These are phyloP conservation scores for Fusarium metavorans DNA, from an alignment of 2,329 filamentous ascomycete species.

Conservation along the genomic window DNA sequence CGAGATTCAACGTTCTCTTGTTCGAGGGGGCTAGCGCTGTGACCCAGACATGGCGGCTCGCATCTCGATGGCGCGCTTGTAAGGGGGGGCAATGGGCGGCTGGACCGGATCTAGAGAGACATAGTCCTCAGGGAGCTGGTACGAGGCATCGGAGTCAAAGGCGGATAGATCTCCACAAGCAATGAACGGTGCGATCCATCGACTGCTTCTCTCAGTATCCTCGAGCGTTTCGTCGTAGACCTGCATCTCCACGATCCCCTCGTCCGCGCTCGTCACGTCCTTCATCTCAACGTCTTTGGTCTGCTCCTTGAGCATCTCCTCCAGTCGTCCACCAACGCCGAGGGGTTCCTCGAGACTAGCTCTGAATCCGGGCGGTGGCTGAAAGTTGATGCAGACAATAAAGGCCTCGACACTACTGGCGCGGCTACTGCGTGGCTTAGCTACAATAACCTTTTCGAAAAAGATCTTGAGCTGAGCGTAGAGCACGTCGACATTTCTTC, in stretches of 20 bases:
- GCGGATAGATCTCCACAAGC: constrained; percentile 96
- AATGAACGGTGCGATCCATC: constrained; percentile 95
- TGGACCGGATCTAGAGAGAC: constrained; percentile 92
- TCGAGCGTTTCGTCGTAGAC: constrained; percentile 59
- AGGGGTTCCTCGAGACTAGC: constrained; percentile 82
- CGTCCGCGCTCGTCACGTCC: constrained; percentile 47
- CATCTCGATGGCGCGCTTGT: constrained; percentile 89
- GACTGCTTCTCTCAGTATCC: constrained; percentile 54
- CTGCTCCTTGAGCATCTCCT: constrained; percentile 61
- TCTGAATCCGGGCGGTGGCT: constrained; percentile 80
- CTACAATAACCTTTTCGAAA: constrained; percentile 86
- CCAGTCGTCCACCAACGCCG: constrained; percentile 70
- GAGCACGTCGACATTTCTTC: constrained; percentile 93
- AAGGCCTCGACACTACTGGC: constrained; percentile 98
- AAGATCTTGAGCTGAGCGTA: constrained; percentile 95
- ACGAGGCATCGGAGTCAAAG: constrained; percentile 96
- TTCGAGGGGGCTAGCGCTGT: constrained; percentile 38
- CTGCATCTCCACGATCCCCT: constrained; percentile 61
- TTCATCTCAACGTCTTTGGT: constrained; percentile 58
- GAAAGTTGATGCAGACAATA: constrained; percentile 92
- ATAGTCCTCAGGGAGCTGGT: constrained; percentile 86
- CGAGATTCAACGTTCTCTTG: constrained; percentile 9
- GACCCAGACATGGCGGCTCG: constrained; percentile 51
- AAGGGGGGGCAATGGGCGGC: constrained; percentile 94
- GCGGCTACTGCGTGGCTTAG: constrained; percentile 93